Conservation (phyloP, 139 green algal species). For the Ostreobium quekettii region DNA sequence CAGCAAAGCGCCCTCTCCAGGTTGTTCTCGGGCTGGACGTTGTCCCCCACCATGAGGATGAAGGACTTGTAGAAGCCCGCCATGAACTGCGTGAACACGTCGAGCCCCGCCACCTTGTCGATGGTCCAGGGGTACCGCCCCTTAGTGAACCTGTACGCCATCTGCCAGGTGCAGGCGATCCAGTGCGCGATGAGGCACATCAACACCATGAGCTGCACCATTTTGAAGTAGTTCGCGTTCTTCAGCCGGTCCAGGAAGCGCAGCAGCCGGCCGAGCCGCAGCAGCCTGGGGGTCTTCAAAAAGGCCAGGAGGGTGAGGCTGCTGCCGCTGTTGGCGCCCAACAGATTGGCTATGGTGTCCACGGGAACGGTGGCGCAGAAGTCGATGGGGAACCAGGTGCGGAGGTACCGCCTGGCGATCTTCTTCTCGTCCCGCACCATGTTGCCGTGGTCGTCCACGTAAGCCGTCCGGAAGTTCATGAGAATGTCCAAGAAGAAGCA, state of each 20-base stretch:
- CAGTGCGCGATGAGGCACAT: constrained; percentile 51
- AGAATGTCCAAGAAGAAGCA: constrained; percentile 47
- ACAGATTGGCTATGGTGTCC: constrained; percentile 32
- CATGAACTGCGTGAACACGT: constrained; percentile 26
- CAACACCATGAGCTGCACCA: constrained; percentile 41
- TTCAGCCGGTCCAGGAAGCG: constrained; percentile 55
- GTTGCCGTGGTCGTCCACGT: constrained; percentile 43
- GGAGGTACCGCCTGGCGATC: constrained; percentile 24
- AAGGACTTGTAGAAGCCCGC: constrained; percentile 32
- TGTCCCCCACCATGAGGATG: constrained; percentile 46
- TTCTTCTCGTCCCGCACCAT: constrained; percentile 35
- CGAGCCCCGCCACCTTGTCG: too few species aligned
- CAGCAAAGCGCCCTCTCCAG: constrained; percentile 29
- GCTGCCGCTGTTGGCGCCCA: constrained; percentile 19
- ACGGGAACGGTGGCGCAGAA: constrained; percentile 42
- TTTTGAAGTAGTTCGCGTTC: constrained; percentile 46
- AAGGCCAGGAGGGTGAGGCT: constrained; percentile 26
- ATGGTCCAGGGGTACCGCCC: constrained; percentile 28
- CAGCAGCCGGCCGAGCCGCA: constrained; percentile 45
- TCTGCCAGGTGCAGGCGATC: constrained; percentile 41
- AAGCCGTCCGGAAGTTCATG: constrained; percentile 51
- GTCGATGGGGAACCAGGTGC: constrained; percentile 54
- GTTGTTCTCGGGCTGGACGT: constrained; percentile 42
- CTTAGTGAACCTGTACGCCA: constrained; percentile 20
- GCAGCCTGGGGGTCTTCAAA: constrained; percentile 39